Percentiles rank a stretch among this genome's conserved stretches.
These are phyloP conservation scores for Pulchroboletus neoregius DNA, from an alignment of 1,284 basidiomycete species.

Conservation along the genomic window DNA sequence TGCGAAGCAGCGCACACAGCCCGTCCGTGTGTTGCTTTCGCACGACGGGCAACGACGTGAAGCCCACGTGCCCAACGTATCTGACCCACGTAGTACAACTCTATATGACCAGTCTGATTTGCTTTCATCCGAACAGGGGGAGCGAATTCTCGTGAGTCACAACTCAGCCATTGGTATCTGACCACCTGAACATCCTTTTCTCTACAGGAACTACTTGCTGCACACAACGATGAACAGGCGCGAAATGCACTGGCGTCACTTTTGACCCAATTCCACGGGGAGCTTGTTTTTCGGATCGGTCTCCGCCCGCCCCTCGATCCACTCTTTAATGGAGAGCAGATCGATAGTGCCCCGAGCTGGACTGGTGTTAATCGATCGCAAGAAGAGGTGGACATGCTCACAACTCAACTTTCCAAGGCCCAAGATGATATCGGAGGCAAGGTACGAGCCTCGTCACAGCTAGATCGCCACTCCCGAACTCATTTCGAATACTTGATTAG, in stretches of 20 bases:
- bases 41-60: conserved; percentile 32
- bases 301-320: conserved; percentile 50
- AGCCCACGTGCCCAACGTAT: not conserved
- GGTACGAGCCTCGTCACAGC: conserved; percentile 38
- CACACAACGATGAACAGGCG: conserved; percentile 47
- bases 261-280: conserved; percentile 61
- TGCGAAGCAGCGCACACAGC: conserved; percentile 48
- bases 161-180: not conserved
- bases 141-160: conserved; percentile 54
- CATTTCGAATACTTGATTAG: conserved; percentile 33
- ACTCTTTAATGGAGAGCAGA: conserved; percentile 51
- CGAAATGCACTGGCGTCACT: conserved; percentile 62
- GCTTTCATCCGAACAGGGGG: conserved; percentile 48
- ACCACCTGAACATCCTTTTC: conserved; percentile 5
- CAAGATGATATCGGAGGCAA: conserved; percentile 75
- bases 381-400: conserved; percentile 50
- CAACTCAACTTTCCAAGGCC: conserved; percentile 39
- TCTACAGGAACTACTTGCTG: conserved; percentile 44
- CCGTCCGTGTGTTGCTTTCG: conserved; percentile 7
- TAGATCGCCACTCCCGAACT: not conserved
- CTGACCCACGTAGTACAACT: not conserved
- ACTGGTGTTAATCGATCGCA: conserved; percentile 47
- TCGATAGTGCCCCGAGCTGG: conserved; percentile 47
- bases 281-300: conserved; percentile 70
- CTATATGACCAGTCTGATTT: conserved; percentile 3